Evolutionary conservation across 495 filamentous ascomycete species (phyloP).

Genomic region (Penicillium subrubescens): DNA sequence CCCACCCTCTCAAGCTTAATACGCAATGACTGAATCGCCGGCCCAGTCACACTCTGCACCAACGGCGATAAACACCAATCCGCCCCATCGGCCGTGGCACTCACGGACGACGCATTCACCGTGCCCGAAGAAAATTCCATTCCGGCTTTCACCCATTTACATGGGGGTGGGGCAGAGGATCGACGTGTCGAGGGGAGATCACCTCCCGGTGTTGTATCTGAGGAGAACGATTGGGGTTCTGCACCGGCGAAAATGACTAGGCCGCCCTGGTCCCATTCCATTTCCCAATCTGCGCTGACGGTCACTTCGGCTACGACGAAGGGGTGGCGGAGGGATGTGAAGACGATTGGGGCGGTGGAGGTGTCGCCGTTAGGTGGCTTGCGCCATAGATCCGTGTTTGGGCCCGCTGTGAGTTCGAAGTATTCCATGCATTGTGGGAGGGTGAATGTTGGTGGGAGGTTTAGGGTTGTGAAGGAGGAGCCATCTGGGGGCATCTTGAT

Average conservation of each 20-base stretch:
- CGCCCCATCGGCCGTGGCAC: slow-evolving; percentile 57
- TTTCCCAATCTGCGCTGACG: slow-evolving; percentile 59
- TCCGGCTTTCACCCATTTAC: slow-evolving; percentile 63
- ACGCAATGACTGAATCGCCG: slow-evolving; percentile 45
- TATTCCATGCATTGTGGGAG: slow-evolving; percentile 59
- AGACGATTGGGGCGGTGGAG: slow-evolving; percentile 59
- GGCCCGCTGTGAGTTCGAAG: slow-evolving; percentile 57
- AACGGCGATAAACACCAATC: slow-evolving; percentile 60
- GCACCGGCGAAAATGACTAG: slow-evolving; percentile 79
- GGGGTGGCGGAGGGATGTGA: slow-evolving; percentile 54
- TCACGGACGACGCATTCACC: slow-evolving; percentile 56
- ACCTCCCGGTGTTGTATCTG: slow-evolving; percentile 7
- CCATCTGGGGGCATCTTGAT: slow-evolving; percentile 51
- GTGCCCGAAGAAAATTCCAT: slow-evolving; percentile 57
- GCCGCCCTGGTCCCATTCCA: slow-evolving; percentile 66
- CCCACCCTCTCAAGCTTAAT: slow-evolving; percentile 63
- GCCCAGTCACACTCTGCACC: slow-evolving; percentile 19
- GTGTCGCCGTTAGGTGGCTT: slow-evolving; percentile 58
- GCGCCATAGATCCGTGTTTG: slow-evolving; percentile 56
- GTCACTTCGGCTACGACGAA: slow-evolving; percentile 62
- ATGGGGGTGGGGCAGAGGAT: slow-evolving; percentile 26
- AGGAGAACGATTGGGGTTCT: slow-evolving; percentile 49
- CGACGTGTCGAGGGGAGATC: slow-evolving; percentile 16
- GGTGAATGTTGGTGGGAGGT: slow-evolving; percentile 46
- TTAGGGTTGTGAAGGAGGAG: slow-evolving; percentile 55